These are phyloP conservation scores for Macrophomina phaseolina DNA, from an alignment of 2,329 filamentous ascomycete species.

Conservation along the genomic window DNA sequence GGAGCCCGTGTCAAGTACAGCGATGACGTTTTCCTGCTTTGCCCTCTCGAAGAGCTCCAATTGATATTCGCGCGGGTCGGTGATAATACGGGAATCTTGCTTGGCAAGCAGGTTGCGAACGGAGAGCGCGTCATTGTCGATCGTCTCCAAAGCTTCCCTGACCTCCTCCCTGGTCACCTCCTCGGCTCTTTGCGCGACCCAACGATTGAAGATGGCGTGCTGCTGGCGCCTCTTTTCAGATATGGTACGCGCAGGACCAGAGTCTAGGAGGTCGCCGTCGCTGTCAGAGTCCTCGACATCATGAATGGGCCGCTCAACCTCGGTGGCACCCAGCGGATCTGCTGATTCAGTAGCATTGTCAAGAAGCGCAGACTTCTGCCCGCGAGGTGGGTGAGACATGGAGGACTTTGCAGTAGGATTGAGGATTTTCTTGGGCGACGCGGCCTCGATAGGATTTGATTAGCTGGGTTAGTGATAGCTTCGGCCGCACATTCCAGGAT, in stretches of 20 bases:
- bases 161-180: conserved; percentile 49
- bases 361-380: neutral
- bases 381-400: neutral
- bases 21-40: conserved; percentile 84
- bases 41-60: conserved; percentile 88
- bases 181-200: conserved; percentile 51
- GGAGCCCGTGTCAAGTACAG: conserved; percentile 92
- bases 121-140: conserved; percentile 56
- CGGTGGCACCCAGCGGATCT: neutral
- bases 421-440: neutral
- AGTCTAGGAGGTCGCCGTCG: conserved; percentile 30
- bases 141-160: conserved; percentile 33
- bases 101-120: conserved; percentile 60
- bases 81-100: conserved; percentile 66
- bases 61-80: conserved; percentile 87
- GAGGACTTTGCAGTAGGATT: neutral
- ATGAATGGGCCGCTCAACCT: neutral
- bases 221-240: conserved; percentile 49
- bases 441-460: neutral
- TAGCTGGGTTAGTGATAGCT: neutral
- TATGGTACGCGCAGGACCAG: conserved; percentile 36
- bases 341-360: neutral
- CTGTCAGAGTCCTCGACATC: conserved; percentile 35
- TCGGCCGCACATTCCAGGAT: neutral
- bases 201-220: conserved; percentile 50